Percentiles rank a stretch among this genome's conserved stretches.
Conservation (phyloP, 2,329 filamentous ascomycete species). For the Pseudopithomyces maydicus region DNA sequence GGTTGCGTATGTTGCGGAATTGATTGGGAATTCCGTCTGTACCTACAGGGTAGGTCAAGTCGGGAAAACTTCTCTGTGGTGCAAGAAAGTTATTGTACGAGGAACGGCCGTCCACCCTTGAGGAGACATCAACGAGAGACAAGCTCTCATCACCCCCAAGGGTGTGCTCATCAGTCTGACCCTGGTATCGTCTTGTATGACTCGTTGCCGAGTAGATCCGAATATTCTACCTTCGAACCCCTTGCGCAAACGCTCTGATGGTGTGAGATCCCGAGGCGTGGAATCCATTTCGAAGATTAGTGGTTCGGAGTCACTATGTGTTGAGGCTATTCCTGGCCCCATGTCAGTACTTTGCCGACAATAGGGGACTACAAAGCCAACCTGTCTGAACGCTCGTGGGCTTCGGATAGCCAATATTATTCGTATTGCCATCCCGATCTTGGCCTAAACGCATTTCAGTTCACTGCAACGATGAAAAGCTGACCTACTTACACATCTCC, state of each 20-base stretch:
- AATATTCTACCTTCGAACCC: background rate
- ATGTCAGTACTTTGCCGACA: background rate
- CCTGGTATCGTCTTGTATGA: background rate
- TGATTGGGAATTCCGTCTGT: conserved; percentile 35
- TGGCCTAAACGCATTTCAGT: conserved; percentile 47
- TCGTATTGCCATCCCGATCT: conserved; percentile 59
- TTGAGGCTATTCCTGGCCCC: background rate
- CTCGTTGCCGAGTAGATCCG: background rate
- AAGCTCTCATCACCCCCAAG: background rate
- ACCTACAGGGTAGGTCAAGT: conserved; percentile 34
- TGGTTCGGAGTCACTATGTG: too few species aligned
- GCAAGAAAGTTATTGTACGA: conserved; percentile 21
- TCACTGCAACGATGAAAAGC: background rate
- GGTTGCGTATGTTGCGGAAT: conserved; percentile 30
- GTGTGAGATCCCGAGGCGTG: background rate
- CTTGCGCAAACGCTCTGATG: background rate
- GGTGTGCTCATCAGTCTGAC: background rate
- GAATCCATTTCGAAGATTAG: too few species aligned
- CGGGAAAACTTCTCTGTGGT: too few species aligned
- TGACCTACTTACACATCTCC: conserved; percentile 60
- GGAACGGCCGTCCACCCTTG: background rate
- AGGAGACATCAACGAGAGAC: background rate
- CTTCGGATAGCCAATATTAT: conserved; percentile 54
- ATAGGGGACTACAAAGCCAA: background rate
- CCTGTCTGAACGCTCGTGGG: conserved; percentile 6